Conservation (phyloP, 2,329 filamentous ascomycete genomes). For the Nemania serpens region DNA sequence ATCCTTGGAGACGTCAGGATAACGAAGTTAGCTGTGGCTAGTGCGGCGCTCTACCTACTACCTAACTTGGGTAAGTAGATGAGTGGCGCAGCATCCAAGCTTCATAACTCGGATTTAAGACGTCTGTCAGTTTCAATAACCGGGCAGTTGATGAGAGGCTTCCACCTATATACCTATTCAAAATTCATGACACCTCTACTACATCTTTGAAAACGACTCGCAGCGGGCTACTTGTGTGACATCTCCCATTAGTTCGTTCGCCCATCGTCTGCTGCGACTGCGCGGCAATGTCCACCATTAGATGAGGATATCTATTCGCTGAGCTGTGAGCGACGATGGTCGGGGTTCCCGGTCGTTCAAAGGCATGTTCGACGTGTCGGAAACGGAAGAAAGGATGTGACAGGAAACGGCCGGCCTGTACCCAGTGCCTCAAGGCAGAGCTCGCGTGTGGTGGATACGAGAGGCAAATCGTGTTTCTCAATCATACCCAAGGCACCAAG, state of each 20-base stretch:
- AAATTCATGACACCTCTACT: not conserved
- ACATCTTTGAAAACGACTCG: not conserved
- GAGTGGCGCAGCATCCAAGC: too few relatives aligned
- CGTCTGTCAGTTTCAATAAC: too few relatives aligned
- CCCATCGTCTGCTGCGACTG: too few relatives aligned
- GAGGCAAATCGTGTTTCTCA: conserved; percentile 26
- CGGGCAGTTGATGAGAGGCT: too few relatives aligned
- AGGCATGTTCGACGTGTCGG: conserved; percentile 28
- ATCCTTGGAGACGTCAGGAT: too few relatives aligned
- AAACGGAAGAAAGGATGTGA: conserved; percentile 30
- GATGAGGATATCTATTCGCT: not conserved
- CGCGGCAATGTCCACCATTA: not conserved
- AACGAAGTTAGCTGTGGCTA: not conserved
- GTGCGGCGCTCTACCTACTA: not conserved
- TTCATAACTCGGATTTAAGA: too few relatives aligned
- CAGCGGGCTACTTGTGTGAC: too few relatives aligned
- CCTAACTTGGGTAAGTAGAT: too few relatives aligned
- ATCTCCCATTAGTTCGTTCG: too few relatives aligned
- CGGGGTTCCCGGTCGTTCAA: conserved; percentile 29
- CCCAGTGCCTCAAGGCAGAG: conserved; percentile 22
- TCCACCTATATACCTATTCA: not conserved
- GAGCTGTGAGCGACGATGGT: conserved; percentile 20
- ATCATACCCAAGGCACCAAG: conserved; percentile 23
- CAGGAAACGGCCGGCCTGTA: conserved; percentile 19
- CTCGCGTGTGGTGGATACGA: conserved; percentile 29